Evolutionary conservation across 2,329 filamentous ascomycete genomes (phyloP).

Genomic region (Calonectria pauciramosa): DNA sequence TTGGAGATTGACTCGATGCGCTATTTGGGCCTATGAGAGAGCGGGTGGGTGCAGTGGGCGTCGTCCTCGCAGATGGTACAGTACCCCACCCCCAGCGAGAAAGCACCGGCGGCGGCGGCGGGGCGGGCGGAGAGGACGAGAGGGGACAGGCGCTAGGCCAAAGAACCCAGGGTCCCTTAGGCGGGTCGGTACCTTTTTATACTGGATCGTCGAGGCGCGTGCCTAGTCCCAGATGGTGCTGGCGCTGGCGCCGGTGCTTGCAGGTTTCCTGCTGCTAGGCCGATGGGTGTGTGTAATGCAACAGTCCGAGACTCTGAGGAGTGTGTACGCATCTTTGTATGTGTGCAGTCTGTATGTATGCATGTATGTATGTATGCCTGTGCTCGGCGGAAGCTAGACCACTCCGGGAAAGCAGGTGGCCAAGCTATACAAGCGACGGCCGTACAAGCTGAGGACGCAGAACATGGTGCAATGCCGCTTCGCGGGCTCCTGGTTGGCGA

Average conservation of each 20-base stretch:
- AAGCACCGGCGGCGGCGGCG: constrained; percentile 23
- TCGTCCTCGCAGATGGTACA: constrained; percentile 10
- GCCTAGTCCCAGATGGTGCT: constrained; percentile 14
- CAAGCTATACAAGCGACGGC: neutral
- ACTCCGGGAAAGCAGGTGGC: neutral
- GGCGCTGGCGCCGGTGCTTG: neutral
- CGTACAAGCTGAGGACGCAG: neutral
- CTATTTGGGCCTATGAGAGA: constrained; percentile 2
- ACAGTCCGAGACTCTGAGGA: neutral
- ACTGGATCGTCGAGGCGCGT: constrained; percentile 14
- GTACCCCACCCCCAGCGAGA: constrained; percentile 14
- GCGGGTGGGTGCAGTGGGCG: neutral
- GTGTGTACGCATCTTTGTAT: neutral
- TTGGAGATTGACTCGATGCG: constrained; percentile 11
- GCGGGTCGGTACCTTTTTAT: constrained; percentile 18
- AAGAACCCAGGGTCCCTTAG: constrained; percentile 11
- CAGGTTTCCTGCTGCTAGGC: constrained; percentile 1
- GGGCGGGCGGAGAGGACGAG: constrained; percentile 18
- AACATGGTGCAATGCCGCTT: neutral
- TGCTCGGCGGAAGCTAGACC: neutral
- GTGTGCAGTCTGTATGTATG: neutral
- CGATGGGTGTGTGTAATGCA: constrained; percentile 1
- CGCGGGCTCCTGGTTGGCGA: constrained; percentile 2
- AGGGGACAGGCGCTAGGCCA: constrained; percentile 18
- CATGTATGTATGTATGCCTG: neutral